A percentile compares a stretch with the other conserved stretches of the same genome.
These are phyloP conservation scores for Eimeria brunetti DNA, from an alignment of 169 alveolate species.

Conservation along the genomic window DNA sequence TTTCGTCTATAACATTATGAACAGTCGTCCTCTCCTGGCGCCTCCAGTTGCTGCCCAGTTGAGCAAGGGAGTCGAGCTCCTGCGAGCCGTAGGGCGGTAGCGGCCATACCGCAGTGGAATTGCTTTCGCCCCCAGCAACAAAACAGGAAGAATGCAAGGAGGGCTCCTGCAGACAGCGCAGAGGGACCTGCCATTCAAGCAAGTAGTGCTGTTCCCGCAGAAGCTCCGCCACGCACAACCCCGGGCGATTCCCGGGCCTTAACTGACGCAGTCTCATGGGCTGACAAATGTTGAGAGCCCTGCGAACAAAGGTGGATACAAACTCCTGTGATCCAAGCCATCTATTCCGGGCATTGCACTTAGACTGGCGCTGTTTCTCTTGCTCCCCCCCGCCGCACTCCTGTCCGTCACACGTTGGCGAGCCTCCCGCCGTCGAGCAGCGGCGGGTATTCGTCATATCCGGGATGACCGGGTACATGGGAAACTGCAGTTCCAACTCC, in stretches of 20 bases:
- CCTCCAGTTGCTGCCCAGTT: constrained; percentile 25
- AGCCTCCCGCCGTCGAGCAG: constrained; percentile 22
- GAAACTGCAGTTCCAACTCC: constrained; percentile 70
- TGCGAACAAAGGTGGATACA: constrained; percentile 45
- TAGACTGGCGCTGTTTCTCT: constrained; percentile 42
- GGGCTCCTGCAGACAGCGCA: constrained; percentile 47
- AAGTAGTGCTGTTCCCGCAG: constrained; percentile 57
- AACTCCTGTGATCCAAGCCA: constrained; percentile 52
- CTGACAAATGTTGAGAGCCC: constrained; percentile 57
- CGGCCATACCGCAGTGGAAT: constrained; percentile 57
- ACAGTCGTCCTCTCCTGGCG: constrained; percentile 7
- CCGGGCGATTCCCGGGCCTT: constrained; percentile 53
- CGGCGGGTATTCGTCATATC: constrained; percentile 16
- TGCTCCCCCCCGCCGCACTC: constrained; percentile 33
- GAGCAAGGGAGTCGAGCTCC: constrained; percentile 4
- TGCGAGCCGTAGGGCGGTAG: constrained; percentile 51
- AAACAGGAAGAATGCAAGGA: background rate
- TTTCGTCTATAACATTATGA: constrained; percentile 38
- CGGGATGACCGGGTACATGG: constrained; percentile 51
- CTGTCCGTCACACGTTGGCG: constrained; percentile 44
- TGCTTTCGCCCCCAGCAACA: background rate
- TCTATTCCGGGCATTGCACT: background rate
- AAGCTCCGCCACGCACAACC: constrained; percentile 56
- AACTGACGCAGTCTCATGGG: constrained; percentile 69
- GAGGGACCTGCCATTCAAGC: constrained; percentile 62